Conservation (phyloP, 805 yeast genomes). For the Ogataea allantospora region DNA sequence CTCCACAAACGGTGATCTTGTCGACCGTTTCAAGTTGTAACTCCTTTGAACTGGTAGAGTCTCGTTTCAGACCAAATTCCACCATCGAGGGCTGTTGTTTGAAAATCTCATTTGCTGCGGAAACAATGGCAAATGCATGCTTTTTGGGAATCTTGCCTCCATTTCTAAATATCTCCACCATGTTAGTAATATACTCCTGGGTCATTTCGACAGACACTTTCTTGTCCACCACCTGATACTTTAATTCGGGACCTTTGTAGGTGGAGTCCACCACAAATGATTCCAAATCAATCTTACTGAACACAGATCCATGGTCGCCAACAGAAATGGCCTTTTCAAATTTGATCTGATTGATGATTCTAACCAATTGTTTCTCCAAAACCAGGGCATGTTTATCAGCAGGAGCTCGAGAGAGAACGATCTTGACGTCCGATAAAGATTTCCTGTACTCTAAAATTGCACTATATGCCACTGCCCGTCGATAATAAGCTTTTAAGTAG, state of each 20-base stretch:
- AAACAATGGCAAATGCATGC: conserved; percentile 78
- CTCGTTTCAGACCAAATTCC: conserved; percentile 49
- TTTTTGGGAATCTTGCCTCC: conserved; percentile 77
- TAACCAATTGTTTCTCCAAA: conserved; percentile 60
- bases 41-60: conserved; percentile 36
- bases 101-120: conserved; percentile 66
- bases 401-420: conserved; percentile 62
- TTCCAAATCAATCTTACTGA: conserved; percentile 47
- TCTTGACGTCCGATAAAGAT: conserved; percentile 67
- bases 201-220: conserved; percentile 41
- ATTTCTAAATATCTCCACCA: conserved; percentile 68
- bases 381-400: conserved; percentile 64
- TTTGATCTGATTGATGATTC: conserved; percentile 66
- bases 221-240: conserved; percentile 35
- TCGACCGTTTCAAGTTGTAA: conserved; percentile 34
- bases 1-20: conserved; percentile 87
- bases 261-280: conserved; percentile 49
- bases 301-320: conserved; percentile 52
- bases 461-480: conserved; percentile 79
- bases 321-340: conserved; percentile 86
- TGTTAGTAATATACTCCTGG: conserved; percentile 56
- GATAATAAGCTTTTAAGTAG: conserved; percentile 78
- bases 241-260: conserved; percentile 59
- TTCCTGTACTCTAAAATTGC: conserved; percentile 75
- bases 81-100: conserved; percentile 69